These are phyloP conservation scores for Pyrenula massariospora DNA, from an alignment of 495 filamentous ascomycete genomes.

Conservation along the genomic window DNA sequence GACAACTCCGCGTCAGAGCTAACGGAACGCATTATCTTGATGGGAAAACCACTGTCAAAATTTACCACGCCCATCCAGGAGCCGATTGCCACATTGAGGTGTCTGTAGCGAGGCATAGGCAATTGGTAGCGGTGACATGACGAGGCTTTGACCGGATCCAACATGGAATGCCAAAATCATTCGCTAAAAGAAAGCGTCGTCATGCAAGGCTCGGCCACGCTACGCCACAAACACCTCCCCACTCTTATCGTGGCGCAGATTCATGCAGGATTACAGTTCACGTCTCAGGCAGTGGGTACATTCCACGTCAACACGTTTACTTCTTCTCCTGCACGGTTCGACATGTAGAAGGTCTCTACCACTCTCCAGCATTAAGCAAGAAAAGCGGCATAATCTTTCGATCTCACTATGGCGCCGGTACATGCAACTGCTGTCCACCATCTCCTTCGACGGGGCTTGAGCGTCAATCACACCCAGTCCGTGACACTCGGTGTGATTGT, in stretches of 20 bases:
- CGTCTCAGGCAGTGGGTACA: background rate
- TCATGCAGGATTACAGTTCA: background rate
- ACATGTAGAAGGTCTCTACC: background rate
- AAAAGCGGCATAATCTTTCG: background rate
- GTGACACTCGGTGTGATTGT: conserved; percentile 59
- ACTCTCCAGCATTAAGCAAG: background rate
- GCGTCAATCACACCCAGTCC: conserved; percentile 58
- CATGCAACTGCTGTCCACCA: background rate
- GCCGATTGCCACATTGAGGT: no score
- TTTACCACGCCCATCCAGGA: no score
- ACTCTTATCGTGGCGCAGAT: background rate
- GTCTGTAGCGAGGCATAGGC: no score
- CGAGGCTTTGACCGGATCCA: no score
- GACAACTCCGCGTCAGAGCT: no score
- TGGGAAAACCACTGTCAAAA: no score
- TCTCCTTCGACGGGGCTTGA: conserved; percentile 35
- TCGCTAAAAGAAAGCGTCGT: background rate
- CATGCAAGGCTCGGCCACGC: background rate
- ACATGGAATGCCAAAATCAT: no score
- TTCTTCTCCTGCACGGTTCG: background rate
- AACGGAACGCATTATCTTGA: no score
- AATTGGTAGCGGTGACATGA: no score
- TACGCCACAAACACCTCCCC: background rate
- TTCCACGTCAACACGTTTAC: background rate
- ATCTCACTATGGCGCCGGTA: background rate